phyloP scores from a whole-genome alignment of 805 yeast genomes.

The Sugiyamaella smithiae region DNA sequence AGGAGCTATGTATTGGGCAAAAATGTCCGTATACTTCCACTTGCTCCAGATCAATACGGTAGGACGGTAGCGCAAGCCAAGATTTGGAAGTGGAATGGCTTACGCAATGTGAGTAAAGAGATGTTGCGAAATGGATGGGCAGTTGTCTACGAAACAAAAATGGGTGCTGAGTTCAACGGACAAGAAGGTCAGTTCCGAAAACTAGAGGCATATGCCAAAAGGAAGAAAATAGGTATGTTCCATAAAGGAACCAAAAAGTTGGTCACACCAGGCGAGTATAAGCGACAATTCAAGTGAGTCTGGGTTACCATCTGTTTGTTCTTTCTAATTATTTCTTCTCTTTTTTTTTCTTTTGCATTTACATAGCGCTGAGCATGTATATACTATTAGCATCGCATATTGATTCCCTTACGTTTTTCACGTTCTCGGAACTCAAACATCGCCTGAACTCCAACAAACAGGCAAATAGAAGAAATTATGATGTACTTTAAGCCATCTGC shows the following conservation, averaged over 20 bases:
- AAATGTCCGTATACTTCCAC: constrained; percentile 70
- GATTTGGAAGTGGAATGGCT: constrained; percentile 61
- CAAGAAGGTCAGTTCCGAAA: constrained; percentile 55
- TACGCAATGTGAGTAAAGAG: constrained; percentile 78
- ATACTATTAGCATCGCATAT: constrained; percentile 63
- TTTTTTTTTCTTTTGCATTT: neutral
- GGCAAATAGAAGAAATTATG: constrained; percentile 62
- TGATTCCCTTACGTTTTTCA: constrained; percentile 79
- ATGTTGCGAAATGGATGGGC: constrained; percentile 84
- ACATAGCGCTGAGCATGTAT: neutral
- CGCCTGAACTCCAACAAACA: constrained; percentile 83
- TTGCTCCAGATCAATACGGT: constrained; percentile 82
- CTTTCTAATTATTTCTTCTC: neutral
- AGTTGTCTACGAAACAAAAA: constrained; percentile 79
- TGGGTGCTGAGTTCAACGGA: constrained; percentile 84
- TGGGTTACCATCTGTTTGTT: neutral
- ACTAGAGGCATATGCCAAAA: constrained; percentile 61
- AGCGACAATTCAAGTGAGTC: constrained; percentile 33
- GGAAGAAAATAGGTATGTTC: constrained; percentile 67
- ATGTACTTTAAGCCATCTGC: constrained; percentile 53
- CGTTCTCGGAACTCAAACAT: constrained; percentile 91
- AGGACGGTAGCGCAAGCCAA: constrained; percentile 79
- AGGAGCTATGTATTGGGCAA: constrained; percentile 61
- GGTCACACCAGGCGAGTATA: constrained; percentile 79
- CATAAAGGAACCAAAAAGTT: constrained; percentile 42